These are phyloP conservation scores for Trichocladium uniseriatum DNA, from an alignment of 495 filamentous ascomycete genomes.

Conservation along the genomic window DNA sequence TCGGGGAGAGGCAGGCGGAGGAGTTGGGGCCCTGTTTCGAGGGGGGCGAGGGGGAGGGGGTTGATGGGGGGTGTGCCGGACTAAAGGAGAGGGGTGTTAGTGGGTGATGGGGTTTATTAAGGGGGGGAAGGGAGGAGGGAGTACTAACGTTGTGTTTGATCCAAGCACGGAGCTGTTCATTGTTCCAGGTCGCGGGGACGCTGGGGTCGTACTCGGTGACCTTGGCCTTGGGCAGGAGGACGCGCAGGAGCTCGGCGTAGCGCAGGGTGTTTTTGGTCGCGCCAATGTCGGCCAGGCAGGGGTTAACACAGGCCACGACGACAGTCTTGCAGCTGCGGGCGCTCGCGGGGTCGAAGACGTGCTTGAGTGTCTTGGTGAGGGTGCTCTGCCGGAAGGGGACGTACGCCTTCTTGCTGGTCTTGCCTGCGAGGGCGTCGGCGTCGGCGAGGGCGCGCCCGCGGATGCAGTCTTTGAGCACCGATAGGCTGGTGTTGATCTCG, in stretches of 20 bases:
- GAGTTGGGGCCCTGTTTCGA: conserved; percentile 18
- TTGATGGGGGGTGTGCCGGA: conserved; percentile 14
- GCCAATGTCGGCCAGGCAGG: conserved; percentile 17
- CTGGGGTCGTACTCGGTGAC: conserved; percentile 1
- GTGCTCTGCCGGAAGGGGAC: conserved; percentile 21
- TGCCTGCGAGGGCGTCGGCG: conserved; percentile 2
- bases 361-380: conserved; percentile 23
- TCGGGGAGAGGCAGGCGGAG: conserved; percentile 16
- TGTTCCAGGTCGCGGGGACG: conserved; percentile 17
- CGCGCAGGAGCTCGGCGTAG: conserved; percentile 19
- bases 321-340: conserved; percentile 16
- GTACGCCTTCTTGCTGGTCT: conserved; percentile 8
- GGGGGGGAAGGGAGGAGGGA: background rate
- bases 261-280: conserved; percentile 22
- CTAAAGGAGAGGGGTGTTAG: conserved; percentile 2
- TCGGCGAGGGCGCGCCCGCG: conserved; percentile 20
- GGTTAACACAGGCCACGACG: conserved; percentile 22
- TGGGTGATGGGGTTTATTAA: background rate
- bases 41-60: conserved; percentile 13
- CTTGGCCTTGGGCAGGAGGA: conserved; percentile 5
- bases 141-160: conserved; percentile 13
- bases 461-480: conserved; percentile 36
- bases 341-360: conserved; percentile 20
- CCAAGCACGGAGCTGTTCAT: conserved; percentile 15
- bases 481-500: conserved; percentile 40